Evolutionary conservation across 768 basidiomycete genomes (phyloP), one percentile per base, ranked within the genome.

Genomic region (Rhodotorula babjevae): DNA sequence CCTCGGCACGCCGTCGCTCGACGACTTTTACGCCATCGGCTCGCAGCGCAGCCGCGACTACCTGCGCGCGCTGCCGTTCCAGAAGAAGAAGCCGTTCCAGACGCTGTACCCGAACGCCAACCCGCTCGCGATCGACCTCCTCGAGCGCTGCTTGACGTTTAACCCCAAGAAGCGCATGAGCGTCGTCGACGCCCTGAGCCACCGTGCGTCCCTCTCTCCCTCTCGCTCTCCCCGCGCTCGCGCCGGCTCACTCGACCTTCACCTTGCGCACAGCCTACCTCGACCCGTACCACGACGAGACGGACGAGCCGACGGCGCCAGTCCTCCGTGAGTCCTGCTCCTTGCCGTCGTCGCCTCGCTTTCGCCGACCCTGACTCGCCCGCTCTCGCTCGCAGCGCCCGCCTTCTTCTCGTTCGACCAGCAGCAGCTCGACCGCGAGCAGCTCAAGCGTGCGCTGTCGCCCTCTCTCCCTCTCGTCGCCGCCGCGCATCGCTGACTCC

Each of bases 341-440:
- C 44, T 50, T 31, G 18, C 16, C 33, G n/a, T 18, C 16, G 7
- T 12, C 14, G 9, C 21, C 44, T 46, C 44, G 0, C 44, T 1
- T 11, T 10, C 46, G 4, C 36, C 56, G 29, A n/a, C 27, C n/a
- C 29, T 46, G 58, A 60, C 63, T 27, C 8, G 18, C 29, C 60
- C 18, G 40, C 42, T 49, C 14, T 6, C 47, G 10, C 25, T 9
- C 27, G 44, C 60, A 68, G 65, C 66, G 31, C 90, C 93, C 10
- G 89, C 91, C 77, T 99, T 98, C 85, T 99, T 99, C 81, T 93
- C 95, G 78, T 98, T 98, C 80, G 96, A 99, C 81, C 82, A 92
- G 76, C 91, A 93, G 85, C 96, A 97, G 84, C 93, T 96, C 83
- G 92, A 89, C 79, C 87, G 92, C 40, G 95, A 97, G 81, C 92